Evolutionary conservation across 2,329 filamentous ascomycete genomes (phyloP), one percentile per base, ranked within the genome.

Genomic region (Fusarium veterinarium): DNA sequence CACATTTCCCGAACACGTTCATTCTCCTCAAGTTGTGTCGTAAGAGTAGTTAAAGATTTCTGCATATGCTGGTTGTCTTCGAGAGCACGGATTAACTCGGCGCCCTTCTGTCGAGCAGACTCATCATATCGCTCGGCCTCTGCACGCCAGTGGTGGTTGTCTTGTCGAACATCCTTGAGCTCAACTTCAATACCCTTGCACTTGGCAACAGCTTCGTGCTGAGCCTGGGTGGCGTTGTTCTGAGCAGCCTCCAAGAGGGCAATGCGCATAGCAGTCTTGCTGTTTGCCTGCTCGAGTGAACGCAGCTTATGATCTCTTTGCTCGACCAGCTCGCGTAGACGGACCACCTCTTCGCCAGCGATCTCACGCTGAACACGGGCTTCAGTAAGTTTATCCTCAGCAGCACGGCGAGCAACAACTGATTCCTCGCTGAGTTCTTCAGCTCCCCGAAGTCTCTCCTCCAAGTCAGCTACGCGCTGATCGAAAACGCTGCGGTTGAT

Each of bases 1-100:
- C 97, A 95, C 68, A 88, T 91, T 79, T 97, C 94, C 64, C 95
- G 92, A 66, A 97, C 89, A 71, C 92, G 91, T 78, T 95, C 91
- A 77, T 94, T 95, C 83, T 97, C 95, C 77, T 96, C 91, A 45
- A 96, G 89, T 79, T 97, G 95, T 49, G 89, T 89, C 69, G 91
- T 90, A 61, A 97, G 86, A 28, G 91, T 91, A 69, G 91, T 90
- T 64, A 97, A 90, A 35, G 91, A 91, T 79, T 89, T 91, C 75
- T 91, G 91, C 63, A 98, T 85, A 72, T 92, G 91, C 80, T 92
- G 93, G 75, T 93, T 95, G 77, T 90, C 88, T 12, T 87, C 86
- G 14, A 85, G 73, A 5, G 84, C 82, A 44, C 87, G 82, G 17
- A 82, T 79, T 28, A 89, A 80, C 41, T 90, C 88, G 48, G 84